phyloP scores from a whole-genome alignment of 805 yeast species.

The Candida jianshihensis region DNA sequence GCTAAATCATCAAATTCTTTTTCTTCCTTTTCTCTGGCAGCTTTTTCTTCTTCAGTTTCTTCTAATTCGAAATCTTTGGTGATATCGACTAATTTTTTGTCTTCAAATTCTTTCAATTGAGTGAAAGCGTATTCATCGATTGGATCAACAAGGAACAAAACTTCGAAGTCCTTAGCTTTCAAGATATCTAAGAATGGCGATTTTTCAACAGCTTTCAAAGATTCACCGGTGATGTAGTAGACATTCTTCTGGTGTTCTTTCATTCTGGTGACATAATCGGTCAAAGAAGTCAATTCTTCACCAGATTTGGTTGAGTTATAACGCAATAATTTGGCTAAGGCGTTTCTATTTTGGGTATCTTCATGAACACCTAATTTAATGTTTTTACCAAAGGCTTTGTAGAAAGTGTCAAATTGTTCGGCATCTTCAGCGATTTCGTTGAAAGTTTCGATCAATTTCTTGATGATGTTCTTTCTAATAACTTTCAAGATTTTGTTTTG shows the following conservation, averaged over 20 bases:
- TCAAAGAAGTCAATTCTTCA: slow-evolving; percentile 89
- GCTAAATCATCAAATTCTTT: slow-evolving; percentile 91
- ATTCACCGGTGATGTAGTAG: slow-evolving; percentile 99
- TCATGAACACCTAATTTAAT: slow-evolving; percentile 98
- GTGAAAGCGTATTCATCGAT: slow-evolving; percentile 99
- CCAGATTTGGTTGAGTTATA: slow-evolving; percentile 93
- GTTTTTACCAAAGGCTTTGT: slow-evolving; percentile 97
- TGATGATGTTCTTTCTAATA: slow-evolving; percentile 97
- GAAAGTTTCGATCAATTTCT: slow-evolving; percentile 97
- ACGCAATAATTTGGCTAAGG: slow-evolving; percentile 94
- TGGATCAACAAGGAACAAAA: slow-evolving; percentile 96
- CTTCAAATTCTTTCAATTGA: slow-evolving; percentile 98
- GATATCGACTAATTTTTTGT: slow-evolving; percentile 97
- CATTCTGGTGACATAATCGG: slow-evolving; percentile 99
- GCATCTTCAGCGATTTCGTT: slow-evolving; percentile 98
- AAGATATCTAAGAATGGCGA: slow-evolving; percentile 99
- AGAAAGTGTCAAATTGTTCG: slow-evolving; percentile 98
- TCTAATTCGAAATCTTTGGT: slow-evolving; percentile 98
- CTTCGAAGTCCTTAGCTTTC: slow-evolving; percentile 98
- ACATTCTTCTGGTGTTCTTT: slow-evolving; percentile 99
- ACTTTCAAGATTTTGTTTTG: slow-evolving; percentile 99
- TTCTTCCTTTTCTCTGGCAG: slow-evolving; percentile 84
- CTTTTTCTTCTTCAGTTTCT: slow-evolving; percentile 98
- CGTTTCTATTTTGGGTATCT: slow-evolving; percentile 94
- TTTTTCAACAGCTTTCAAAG: slow-evolving; percentile 94